These are phyloP conservation scores for Carex littledalei DNA, from an alignment of 176 grass and related monocot genomes.

Conservation along the genomic window DNA sequence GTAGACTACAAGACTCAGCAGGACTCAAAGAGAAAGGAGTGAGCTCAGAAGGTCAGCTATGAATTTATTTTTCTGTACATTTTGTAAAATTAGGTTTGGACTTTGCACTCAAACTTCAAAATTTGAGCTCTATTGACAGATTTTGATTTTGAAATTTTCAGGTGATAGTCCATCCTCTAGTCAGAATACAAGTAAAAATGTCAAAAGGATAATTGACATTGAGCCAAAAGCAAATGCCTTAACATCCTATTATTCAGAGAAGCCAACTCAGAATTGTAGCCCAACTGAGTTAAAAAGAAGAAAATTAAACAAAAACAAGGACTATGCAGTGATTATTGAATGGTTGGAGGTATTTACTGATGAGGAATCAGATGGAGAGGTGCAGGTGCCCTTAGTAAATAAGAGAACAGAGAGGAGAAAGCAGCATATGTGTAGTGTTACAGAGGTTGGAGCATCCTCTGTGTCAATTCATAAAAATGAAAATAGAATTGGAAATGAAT, in stretches of 20 bases:
- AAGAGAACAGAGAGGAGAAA: background rate
- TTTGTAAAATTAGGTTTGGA: background rate
- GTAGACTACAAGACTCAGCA: background rate
- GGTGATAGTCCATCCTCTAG: conserved; percentile 10
- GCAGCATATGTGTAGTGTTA: background rate
- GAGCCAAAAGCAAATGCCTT: background rate
- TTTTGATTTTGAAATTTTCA: background rate
- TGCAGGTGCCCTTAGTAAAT: background rate
- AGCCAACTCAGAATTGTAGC: background rate
- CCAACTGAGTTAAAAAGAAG: background rate
- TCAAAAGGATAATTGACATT: background rate
- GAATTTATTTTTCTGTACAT: background rate
- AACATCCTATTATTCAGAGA: background rate
- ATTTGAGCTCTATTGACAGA: background rate
- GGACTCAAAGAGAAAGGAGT: background rate
- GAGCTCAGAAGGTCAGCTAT: background rate
- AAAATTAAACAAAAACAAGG: conserved; percentile 8
- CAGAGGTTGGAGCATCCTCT: background rate
- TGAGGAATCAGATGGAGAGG: background rate
- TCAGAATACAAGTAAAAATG: background rate
- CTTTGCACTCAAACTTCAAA: background rate
- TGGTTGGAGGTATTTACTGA: too few species aligned
- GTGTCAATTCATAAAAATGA: background rate
- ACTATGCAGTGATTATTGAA: conserved; percentile 15
- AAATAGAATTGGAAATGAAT: background rate